Percentiles rank a stretch among this genome's conserved stretches.
Conservation (phyloP, 2,329 filamentous ascomycete genomes). For the Monosporascus ibericus region DNA sequence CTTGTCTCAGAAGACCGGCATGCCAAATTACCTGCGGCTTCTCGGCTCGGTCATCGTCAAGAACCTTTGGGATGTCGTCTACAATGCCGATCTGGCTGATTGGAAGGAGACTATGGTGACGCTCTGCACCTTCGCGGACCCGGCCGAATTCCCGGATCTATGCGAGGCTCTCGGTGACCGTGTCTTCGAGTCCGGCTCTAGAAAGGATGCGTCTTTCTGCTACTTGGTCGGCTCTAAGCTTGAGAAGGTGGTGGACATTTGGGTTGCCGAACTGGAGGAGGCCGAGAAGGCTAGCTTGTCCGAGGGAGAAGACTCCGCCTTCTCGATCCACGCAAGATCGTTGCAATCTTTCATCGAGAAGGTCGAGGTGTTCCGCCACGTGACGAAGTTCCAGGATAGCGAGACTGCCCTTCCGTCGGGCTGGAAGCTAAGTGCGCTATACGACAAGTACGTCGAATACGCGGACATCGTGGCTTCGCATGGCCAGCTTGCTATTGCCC, state of each 20-base stretch:
- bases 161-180: slow-evolving; percentile 93
- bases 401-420: slow-evolving; percentile 66
- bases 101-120: slow-evolving; percentile 98
- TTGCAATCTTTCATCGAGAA: slow-evolving; percentile 96
- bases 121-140: slow-evolving; percentile 89
- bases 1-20: slow-evolving; percentile 72
- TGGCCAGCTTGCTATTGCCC: slow-evolving; percentile 77
- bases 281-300: slow-evolving; percentile 70
- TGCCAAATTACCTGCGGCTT: slow-evolving; percentile 86
- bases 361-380: slow-evolving; percentile 91
- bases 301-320: slow-evolving; percentile 68
- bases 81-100: slow-evolving; percentile 85
- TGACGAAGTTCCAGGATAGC: slow-evolving; percentile 81
- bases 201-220: slow-evolving; percentile 94
- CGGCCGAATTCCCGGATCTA: slow-evolving; percentile 85
- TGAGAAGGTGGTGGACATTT: slow-evolving; percentile 93
- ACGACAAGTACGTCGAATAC: slow-evolving; percentile 95
- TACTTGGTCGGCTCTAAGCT: slow-evolving; percentile 93
- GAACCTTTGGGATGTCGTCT: slow-evolving; percentile 96
- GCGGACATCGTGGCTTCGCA: slow-evolving; percentile 90
- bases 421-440: slow-evolving; percentile 85
- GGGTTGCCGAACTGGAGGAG: slow-evolving; percentile 85
- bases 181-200: slow-evolving; percentile 67
- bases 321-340: slow-evolving; percentile 83
- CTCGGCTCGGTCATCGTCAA: slow-evolving; percentile 89